Evolutionary conservation across 495 filamentous ascomycete species (phyloP), one percentile per base, ranked within the genome.

Genomic region (Tuber indicum): DNA sequence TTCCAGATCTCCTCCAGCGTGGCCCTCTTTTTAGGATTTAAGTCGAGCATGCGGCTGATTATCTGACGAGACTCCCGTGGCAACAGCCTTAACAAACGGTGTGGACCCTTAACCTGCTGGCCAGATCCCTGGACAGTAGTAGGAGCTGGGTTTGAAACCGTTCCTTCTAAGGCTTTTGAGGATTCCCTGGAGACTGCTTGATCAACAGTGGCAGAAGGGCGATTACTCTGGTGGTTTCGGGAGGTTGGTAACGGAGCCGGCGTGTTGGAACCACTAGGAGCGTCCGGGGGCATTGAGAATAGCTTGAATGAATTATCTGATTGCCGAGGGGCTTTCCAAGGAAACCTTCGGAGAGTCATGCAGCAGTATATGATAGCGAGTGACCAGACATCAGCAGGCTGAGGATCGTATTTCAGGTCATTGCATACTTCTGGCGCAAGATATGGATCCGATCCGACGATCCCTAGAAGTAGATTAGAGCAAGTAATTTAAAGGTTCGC

Each of bases 351-450:
- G 46, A 99, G 88, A 39, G 93, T 94, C 96, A 99, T 99, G 87
- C 96, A 99, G 84, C 96, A 98, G 86, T 96, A 98, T 75, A 99
- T 98, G 83, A 99, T 98, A 41, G 96, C 96, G 62, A 99, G 87
- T 36, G 96, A 99, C 96, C 96, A 99, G 78, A 99, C 92, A 87
- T 99, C 96, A 17, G 94, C 92, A 23, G 93, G 93, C 79, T 93
- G 92, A 6, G 96, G 95, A 81, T 99, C 94, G 85, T 99, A 99
- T 83, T 94, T 96, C 79, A 92, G 89, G 82, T 94, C 91, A 75
- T 97, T 94, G 83, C 97, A 99, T 8, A 99, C 96, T 85, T 99
- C 96, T 3, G 96, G 96, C 0, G 96, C 96, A 42, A 99, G 89
- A 84, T 99, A 99, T 9, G 96, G 96, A 86, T 99, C 96, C 10